These are phyloP conservation scores for Malassezia furfur DNA, from an alignment of 1,284 basidiomycete genomes.

Conservation along the genomic window DNA sequence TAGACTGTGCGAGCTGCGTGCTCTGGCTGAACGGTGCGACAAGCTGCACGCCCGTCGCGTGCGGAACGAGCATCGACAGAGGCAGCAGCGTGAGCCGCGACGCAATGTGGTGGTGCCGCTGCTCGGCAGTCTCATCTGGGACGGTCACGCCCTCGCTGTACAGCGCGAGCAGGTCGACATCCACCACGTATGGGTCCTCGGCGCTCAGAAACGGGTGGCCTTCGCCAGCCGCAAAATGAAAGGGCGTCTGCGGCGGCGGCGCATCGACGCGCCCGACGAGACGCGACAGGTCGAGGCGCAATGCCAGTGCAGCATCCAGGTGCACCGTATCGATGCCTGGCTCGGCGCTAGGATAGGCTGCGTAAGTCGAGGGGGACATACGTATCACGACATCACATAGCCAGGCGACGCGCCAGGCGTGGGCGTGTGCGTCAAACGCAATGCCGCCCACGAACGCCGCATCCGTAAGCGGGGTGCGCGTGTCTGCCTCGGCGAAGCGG, in stretches of 20 bases:
- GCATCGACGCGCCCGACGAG: neutral
- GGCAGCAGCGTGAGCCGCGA: constrained; percentile 7
- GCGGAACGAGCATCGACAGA: constrained; percentile 4
- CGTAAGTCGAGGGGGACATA: neutral
- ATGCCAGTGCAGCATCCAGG: neutral
- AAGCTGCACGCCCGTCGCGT: neutral
- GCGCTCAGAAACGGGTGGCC: neutral
- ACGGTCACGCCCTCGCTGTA: constrained; percentile 5
- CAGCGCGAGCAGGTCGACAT: constrained; percentile 8
- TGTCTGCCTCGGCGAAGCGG: neutral
- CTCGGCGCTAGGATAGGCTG: neutral
- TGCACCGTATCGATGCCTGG: neutral
- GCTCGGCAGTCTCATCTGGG: constrained; percentile 13
- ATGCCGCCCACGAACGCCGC: neutral
- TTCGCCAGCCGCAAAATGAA: neutral
- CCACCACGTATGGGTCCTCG: constrained; percentile 10
- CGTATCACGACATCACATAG: neutral
- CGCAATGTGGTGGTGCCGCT: constrained; percentile 9
- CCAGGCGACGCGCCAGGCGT: constrained; percentile 10
- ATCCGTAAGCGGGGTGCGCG: neutral
- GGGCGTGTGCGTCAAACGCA: constrained; percentile 2
- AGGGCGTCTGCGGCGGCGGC: constrained; percentile 7
- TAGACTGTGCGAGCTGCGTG: neutral
- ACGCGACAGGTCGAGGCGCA: constrained; percentile 7
- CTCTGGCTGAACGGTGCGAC: constrained; percentile 6